phyloP scores from a whole-genome alignment of 2,329 filamentous ascomycete species.

The Trichoderma asperellum region DNA sequence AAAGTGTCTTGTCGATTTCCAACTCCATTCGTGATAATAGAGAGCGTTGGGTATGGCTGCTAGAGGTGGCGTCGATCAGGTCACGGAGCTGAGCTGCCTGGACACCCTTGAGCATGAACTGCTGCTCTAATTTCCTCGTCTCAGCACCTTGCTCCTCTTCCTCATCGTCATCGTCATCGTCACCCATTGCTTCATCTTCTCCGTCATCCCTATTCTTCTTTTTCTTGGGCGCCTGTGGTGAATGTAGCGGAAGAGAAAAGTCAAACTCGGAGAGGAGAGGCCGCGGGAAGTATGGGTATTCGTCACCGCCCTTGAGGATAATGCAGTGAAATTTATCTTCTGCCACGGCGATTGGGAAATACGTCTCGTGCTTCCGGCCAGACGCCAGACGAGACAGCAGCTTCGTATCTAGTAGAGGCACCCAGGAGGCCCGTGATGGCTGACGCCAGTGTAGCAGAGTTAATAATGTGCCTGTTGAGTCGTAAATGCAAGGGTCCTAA shows the following conservation, averaged over 20 bases:
- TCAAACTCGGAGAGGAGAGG: conserved; percentile 92
- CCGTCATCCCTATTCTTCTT: conserved; percentile 35
- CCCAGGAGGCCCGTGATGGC: conserved; percentile 84
- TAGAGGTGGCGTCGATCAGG: conserved; percentile 67
- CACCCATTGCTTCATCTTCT: conserved; percentile 16
- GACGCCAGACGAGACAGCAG: conserved; percentile 79
- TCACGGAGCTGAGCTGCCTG: conserved; percentile 76
- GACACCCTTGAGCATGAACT: conserved; percentile 75
- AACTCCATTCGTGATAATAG: conserved; percentile 74
- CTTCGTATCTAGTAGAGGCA: conserved; percentile 88
- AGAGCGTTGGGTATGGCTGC: conserved; percentile 62
- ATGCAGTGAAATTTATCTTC: conserved; percentile 96
- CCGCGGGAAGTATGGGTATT: conserved; percentile 89
- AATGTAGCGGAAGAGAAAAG: conserved; percentile 80
- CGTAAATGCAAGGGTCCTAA: conserved; percentile 93
- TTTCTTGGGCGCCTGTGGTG: conserved; percentile 47
- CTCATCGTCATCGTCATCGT: conserved; percentile 37
- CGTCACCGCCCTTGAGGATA: conserved; percentile 93
- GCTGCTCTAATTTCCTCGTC: conserved; percentile 72
- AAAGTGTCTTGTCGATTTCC: conserved; percentile 84
- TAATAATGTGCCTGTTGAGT: conserved; percentile 85
- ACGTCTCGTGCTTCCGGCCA: conserved; percentile 84
- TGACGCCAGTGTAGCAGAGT: conserved; percentile 89
- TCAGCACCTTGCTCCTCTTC: conserved; percentile 48
- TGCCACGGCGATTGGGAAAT: conserved; percentile 94